These are phyloP conservation scores for Panaeolus papilionaceus DNA, from an alignment of 768 basidiomycete species.

Conservation along the genomic window DNA sequence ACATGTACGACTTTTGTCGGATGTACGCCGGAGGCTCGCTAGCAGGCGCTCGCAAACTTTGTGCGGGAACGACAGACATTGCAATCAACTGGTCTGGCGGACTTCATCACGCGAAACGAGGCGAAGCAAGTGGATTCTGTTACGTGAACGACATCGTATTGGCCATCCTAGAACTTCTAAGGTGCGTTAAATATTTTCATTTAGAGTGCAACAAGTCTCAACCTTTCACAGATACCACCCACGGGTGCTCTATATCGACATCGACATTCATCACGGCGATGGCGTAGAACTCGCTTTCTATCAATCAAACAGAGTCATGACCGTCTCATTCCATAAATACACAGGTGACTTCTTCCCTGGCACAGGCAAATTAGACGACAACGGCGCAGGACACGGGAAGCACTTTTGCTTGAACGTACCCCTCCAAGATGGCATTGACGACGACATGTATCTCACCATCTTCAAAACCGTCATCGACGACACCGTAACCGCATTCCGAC, in stretches of 20 bases:
- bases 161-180: slow-evolving; percentile 89
- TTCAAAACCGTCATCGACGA: slow-evolving; percentile 98
- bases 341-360: slow-evolving; percentile 98
- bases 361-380: slow-evolving; percentile 95
- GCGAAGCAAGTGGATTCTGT: slow-evolving; percentile 98
- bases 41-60: slow-evolving; percentile 88
- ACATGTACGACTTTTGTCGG: slow-evolving; percentile 93
- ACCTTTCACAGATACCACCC: slow-evolving; percentile 74
- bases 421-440: slow-evolving; percentile 94
- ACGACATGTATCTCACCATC: slow-evolving; percentile 93
- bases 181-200: slow-evolving; percentile 49
- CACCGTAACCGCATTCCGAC: slow-evolving; percentile 87
- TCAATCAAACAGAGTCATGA: slow-evolving; percentile 97
- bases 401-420: slow-evolving; percentile 97
- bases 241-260: slow-evolving; percentile 97
- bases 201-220: slow-evolving; percentile 7
- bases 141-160: slow-evolving; percentile 98
- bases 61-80: slow-evolving; percentile 88
- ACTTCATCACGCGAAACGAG: slow-evolving; percentile 96
- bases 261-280: slow-evolving; percentile 98
- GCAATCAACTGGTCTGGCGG: slow-evolving; percentile 99
- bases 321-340: slow-evolving; percentile 99
- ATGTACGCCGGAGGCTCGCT: slow-evolving; percentile 95
- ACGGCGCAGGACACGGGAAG: slow-evolving; percentile 86
- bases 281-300: slow-evolving; percentile 99